phyloP scores from a whole-genome alignment of 306 rosid genomes.

The Cotoneaster glaucophyllus region DNA sequence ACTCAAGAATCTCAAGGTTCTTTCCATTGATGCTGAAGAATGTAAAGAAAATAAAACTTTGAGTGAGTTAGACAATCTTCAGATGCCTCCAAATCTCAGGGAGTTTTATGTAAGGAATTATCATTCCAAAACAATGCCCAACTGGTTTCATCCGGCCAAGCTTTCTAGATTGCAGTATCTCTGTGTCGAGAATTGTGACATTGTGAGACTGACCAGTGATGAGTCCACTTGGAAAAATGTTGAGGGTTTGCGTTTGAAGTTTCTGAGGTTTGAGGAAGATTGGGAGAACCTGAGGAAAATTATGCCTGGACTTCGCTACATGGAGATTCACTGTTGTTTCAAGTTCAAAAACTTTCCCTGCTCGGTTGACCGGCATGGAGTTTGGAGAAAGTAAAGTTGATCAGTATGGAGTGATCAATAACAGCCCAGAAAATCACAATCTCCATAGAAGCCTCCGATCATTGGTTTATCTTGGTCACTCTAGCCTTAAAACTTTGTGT shows the following conservation, averaged over 20 bases:
- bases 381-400: background rate
- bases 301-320: slow-evolving; percentile 2
- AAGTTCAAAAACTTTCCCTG: background rate
- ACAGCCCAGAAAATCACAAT: too few relatives aligned
- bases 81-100: background rate
- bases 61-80: background rate
- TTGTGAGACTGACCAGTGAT: too few relatives aligned
- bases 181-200: background rate
- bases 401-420: too few relatives aligned
- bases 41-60: background rate
- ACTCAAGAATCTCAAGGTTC: background rate
- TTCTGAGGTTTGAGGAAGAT: too few relatives aligned
- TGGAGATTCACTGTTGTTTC: slow-evolving; percentile 1
- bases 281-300: background rate
- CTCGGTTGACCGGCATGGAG: background rate
- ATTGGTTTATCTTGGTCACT: too few relatives aligned
- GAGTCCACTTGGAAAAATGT: too few relatives aligned
- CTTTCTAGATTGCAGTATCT: slow-evolving; percentile 4
- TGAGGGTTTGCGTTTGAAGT: too few relatives aligned
- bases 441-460: too few relatives aligned
- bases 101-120: slow-evolving; percentile 11
- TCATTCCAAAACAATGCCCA: background rate
- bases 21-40: background rate
- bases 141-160: slow-evolving; percentile 9
- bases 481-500: too few relatives aligned